Base-by-base conservation (phyloP, 495 filamentous ascomycete genomes). In the Neurospora tetraspora region DNA sequence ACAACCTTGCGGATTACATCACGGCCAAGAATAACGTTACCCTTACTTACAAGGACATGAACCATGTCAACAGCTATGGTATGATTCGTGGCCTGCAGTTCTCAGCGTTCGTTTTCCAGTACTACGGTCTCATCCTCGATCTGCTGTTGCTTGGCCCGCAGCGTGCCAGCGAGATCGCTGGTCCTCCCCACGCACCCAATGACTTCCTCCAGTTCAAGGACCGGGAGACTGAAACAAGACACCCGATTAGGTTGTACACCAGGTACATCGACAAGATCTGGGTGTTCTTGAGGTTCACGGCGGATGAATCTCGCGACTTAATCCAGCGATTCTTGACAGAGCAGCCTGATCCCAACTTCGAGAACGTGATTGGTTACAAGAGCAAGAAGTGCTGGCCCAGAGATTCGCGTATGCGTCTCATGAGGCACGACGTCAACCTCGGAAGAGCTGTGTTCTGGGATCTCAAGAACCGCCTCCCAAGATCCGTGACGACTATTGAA, bases 381-480 rank as follows among this genome's bases (percentile, higher is more conserved):
- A 99, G 97, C 82, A 99, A 98, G 86, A 99, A 98, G 81, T 99
- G 96, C 82, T 99, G 96, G 96, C 96, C 96, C 20, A 89, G 96
- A 70, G 96, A 99, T 79, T 97, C 94, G 11, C 88, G 96, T 36
- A 99, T 99, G 96, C 90, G 96, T 36, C 82, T 99, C 75, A 99
- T 99, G 96, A 90, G 96, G 75, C 96, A 99, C 81, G 96, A 99
- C 85, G 96, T 99, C 73, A 98, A 99, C 77, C 91, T 99, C 71
- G 96, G 96, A 10, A 90, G 96, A 75, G 96, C 96, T 74, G 96
- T 98, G 14, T 99, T 99, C 83, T 99, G 96, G 96, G 96, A 99
- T 79, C 80, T 99, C 81, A 99, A 99, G 87, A 98, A 99, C 81
- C 88, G 96, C 18, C 86, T 99, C 68, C 96, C 96, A 18, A 87